phyloP scores from a whole-genome alignment of 345 rosid genomes.

The Toxicodendron radicans region DNA sequence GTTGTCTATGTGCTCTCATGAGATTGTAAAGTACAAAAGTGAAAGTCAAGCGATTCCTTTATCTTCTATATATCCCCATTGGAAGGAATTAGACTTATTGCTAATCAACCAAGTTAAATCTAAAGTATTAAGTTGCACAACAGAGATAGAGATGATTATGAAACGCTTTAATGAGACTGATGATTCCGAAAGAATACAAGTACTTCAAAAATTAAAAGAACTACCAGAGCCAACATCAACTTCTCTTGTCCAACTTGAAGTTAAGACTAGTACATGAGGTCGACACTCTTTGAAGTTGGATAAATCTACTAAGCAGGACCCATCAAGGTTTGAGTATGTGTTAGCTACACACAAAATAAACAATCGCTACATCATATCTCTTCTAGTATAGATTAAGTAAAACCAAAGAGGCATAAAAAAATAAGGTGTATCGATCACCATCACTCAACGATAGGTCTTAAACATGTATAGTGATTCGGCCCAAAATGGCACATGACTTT shows the following conservation, averaged over 20 bases:
- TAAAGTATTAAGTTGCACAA: background rate
- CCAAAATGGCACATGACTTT: no score
- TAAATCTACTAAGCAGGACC: background rate
- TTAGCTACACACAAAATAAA: no score
- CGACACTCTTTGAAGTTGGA: background rate
- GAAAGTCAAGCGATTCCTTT: background rate
- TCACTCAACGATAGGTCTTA: no score
- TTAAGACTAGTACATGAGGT: background rate
- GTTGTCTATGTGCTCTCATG: no score
- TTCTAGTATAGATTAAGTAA: no score
- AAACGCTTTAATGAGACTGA: background rate
- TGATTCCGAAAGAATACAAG: background rate
- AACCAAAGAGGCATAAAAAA: no score
- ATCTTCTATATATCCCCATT: background rate
- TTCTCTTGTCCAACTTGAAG: background rate
- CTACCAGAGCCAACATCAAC: background rate
- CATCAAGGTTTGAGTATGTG: background rate
- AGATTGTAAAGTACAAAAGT: no score
- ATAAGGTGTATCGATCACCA: no score
- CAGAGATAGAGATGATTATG: background rate
- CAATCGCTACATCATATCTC: no score
- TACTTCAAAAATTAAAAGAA: background rate
- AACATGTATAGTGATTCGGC: no score
- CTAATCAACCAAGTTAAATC: no score
- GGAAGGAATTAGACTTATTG: background rate